Conservation (phyloP, 1,139 yeast genomes). For the Zygosaccharomyces sapae region DNA sequence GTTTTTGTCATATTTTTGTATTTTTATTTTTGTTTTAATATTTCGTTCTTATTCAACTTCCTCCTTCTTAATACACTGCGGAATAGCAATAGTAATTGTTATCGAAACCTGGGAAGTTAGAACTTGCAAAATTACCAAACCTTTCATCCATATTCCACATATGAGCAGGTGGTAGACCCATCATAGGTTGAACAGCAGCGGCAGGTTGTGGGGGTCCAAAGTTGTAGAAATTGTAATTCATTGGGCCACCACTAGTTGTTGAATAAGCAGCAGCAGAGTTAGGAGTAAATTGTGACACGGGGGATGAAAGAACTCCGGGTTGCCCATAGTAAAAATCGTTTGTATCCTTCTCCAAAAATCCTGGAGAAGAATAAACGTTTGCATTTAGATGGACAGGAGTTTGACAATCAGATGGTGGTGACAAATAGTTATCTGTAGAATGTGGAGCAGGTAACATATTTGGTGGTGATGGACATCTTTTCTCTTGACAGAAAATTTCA, state of each 20-base stretch:
- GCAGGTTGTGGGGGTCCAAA: conserved; percentile 14
- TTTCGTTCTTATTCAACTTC: conserved; percentile 4
- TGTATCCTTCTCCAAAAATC: conserved; percentile 20
- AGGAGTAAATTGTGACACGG: conserved; percentile 16
- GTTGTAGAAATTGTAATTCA: conserved; percentile 16
- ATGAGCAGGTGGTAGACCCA: conserved; percentile 13
- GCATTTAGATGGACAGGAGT: conserved; percentile 20
- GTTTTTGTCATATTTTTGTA: background rate
- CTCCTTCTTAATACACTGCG: conserved; percentile 6
- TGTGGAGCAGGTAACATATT: conserved; percentile 19
- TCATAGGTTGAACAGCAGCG: conserved; percentile 5
- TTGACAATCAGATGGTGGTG: conserved; percentile 21
- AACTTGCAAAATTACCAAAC: conserved; percentile 10
- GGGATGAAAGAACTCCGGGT: conserved; percentile 16
- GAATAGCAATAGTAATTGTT: conserved; percentile 17
- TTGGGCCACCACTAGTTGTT: conserved; percentile 4
- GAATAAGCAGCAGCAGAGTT: conserved; percentile 12
- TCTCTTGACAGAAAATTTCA: conserved; percentile 23
- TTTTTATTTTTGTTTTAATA: conserved; percentile 3
- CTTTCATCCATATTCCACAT: conserved; percentile 19
- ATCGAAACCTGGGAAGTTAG: conserved; percentile 12
- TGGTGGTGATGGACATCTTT: conserved; percentile 18
- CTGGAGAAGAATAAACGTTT: conserved; percentile 28
- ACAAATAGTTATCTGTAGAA: conserved; percentile 15
- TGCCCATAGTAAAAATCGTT: conserved; percentile 18